These are phyloP conservation scores for Sanguinoderma infundibulare DNA, from an alignment of 1,284 basidiomycete species.

Conservation along the genomic window DNA sequence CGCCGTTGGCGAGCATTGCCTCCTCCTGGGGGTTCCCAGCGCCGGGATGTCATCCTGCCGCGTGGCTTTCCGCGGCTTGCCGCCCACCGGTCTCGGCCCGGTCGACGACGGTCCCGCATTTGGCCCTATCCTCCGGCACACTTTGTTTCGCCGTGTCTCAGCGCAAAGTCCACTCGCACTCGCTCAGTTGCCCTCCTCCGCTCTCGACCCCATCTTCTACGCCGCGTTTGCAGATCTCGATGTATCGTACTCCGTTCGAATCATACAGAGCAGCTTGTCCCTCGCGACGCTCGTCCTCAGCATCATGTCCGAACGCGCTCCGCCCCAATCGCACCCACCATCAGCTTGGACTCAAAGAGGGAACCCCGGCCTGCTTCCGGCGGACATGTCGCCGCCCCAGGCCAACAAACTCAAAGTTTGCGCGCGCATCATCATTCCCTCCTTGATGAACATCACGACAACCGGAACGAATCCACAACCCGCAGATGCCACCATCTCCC, in stretches of 20 bases:
- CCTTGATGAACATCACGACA: conserved; percentile 25
- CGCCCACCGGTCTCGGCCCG: conserved; percentile 7
- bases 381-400: neutral
- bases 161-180: neutral
- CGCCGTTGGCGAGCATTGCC: conserved; percentile 15
- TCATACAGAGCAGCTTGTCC: too few species aligned
- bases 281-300: neutral
- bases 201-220: neutral
- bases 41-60: conserved; percentile 14
- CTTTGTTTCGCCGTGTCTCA: neutral
- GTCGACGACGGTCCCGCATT: conserved; percentile 6
- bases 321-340: conserved; percentile 1
- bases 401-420: conserved; percentile 19
- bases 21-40: conserved; percentile 9
- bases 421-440: conserved; percentile 18
- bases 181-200: neutral
- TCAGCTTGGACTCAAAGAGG: neutral
- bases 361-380: neutral
- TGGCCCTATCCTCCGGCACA: conserved; percentile 7
- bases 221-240: too few species aligned
- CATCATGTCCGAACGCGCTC: neutral
- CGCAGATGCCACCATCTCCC: conserved; percentile 14
- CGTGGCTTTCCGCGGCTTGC: conserved; percentile 18
- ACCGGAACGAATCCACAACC: conserved; percentile 9
- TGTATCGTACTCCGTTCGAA: too few species aligned